phyloP scores from a whole-genome alignment of 108 stramenopile genomes.

The Nannochloropsis salina region DNA sequence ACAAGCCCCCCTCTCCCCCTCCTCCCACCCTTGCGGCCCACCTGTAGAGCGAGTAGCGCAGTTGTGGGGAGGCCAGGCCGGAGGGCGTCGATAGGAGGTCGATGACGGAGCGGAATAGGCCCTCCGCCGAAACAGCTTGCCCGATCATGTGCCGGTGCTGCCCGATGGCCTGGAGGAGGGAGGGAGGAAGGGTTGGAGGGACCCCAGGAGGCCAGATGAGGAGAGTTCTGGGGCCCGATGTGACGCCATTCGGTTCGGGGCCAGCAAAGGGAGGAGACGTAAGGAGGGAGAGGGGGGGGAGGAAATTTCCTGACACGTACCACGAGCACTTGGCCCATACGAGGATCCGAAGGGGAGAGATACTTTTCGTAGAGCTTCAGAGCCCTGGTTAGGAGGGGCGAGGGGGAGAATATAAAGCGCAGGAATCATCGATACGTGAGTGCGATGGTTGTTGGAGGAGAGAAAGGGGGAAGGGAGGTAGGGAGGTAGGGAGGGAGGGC shows the following conservation, averaged over 20 bases:
- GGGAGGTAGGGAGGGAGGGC: neutral
- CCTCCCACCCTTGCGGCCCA: neutral
- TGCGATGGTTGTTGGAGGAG: too few relatives aligned
- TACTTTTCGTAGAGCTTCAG: neutral
- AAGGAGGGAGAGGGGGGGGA: neutral
- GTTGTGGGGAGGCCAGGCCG: neutral
- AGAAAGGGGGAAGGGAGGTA: neutral
- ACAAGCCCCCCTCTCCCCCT: neutral
- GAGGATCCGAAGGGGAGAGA: neutral
- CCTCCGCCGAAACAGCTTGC: neutral
- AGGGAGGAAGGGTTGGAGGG: neutral
- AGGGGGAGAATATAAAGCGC: neutral
- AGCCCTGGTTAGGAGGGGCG: neutral
- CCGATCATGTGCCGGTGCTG: conserved; percentile 3
- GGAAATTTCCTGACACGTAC: neutral
- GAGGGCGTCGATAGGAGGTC: neutral
- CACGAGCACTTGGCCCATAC: neutral
- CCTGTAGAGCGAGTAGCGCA: neutral
- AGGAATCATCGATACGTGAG: too few relatives aligned
- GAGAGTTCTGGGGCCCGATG: neutral
- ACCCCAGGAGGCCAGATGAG: neutral
- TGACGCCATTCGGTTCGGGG: neutral
- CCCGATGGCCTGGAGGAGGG: neutral
- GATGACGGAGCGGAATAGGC: neutral
- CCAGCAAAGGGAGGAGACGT: neutral